Base-by-base conservation (phyloP, 306 rosid species). In the Malus orientalis region DNA sequence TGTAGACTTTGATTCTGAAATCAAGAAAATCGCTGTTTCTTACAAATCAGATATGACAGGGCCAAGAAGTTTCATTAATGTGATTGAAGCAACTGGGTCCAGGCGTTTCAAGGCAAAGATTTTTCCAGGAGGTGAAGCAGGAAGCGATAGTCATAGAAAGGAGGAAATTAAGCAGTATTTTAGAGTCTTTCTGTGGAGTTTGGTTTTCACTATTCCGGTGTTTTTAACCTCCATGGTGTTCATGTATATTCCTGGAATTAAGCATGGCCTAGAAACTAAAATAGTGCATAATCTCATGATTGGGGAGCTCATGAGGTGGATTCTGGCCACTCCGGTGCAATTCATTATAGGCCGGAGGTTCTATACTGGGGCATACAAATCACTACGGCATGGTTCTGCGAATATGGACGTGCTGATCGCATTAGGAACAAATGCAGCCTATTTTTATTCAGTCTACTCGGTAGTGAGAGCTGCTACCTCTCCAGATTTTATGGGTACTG, bases 381-480 rank as follows among this genome's bases (percentile, higher is more conserved):
- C 96, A 3, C 44, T 90, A 65, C 76, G 81, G 7, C 85, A 74
- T 78, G 91, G 92, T 77, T 88, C 87, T 61, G 86, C 91, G 7
- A 90, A 88, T 75, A 88, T 90, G 96, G 96, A 90, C 61, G 91
- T 90, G 27, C 76, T 90, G 61, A 86, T 90, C 38, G 89, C 90
- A 3, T 79, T 90, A 45, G 96, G 92, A 77, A 90, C 96, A 69
- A 90, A 90, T 80, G 86, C 96, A 6, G 92, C 92, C 8, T 90
- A 90, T 45, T 90, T 90, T 73, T 90, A 88, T 53, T 90, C 92
- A 8, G 87, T 90, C 14, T 90, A 88, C 76, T 86, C 86, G 8
- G 85, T 85, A 20, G 60, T 75, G 40, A 90, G 92, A 80, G 88
- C 91, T 69, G 79, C 87, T 13, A 79, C 83, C n/a, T 88, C 88